A percentile compares a stretch with the other conserved stretches of the same genome.
phyloP scores from a whole-genome alignment of 148 eudicot species.

The Diospyros kaki region DNA sequence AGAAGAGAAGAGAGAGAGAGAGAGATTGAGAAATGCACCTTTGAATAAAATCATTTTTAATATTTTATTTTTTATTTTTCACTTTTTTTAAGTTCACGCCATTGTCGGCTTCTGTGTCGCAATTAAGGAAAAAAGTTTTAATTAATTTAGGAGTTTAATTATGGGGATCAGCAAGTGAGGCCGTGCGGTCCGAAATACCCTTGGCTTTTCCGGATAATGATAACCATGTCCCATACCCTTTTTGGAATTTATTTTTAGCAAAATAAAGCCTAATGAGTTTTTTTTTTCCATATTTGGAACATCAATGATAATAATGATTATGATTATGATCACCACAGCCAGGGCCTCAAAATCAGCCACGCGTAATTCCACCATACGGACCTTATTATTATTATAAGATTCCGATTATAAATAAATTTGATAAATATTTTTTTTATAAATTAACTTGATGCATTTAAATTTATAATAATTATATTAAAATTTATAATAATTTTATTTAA shows the following conservation, averaged over 20 bases:
- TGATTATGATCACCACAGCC: too few species aligned
- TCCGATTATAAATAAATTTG: background rate
- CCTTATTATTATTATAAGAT: too few species aligned
- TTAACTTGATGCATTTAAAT: background rate
- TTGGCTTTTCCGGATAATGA: constrained; percentile 1
- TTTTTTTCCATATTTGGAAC: too few species aligned
- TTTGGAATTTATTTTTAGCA: background rate
- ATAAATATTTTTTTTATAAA: background rate
- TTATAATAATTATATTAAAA: background rate
- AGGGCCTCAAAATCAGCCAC: too few species aligned
- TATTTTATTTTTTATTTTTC: background rate
- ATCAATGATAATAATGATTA: too few species aligned
- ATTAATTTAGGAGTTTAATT: background rate
- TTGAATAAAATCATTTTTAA: background rate
- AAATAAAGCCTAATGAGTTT: too few species aligned
- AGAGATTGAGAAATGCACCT: background rate
- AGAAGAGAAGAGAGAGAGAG: background rate
- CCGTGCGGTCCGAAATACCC: background rate
- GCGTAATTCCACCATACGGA: too few species aligned
- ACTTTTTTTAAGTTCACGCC: constrained; percentile 9
- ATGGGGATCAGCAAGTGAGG: background rate
- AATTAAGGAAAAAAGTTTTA: background rate
- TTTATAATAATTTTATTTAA: too few species aligned
- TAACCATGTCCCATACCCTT: background rate
- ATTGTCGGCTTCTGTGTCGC: background rate